Conservation (phyloP, 73 alveolate species). For the Uronychia setigera region DNA sequence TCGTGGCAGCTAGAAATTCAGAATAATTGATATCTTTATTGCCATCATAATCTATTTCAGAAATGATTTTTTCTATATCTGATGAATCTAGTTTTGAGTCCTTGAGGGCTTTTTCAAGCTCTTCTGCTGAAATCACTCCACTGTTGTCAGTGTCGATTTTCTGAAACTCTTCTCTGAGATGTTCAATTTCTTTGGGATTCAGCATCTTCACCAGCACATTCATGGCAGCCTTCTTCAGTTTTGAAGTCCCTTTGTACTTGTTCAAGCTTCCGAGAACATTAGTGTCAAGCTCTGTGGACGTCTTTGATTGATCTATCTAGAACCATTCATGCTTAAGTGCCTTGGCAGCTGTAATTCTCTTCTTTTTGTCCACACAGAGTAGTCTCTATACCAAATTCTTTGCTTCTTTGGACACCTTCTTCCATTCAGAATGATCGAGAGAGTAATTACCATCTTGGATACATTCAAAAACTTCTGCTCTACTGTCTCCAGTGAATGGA, state of each 20-base stretch:
- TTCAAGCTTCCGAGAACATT: conserved; percentile 33
- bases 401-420: conserved; percentile 55
- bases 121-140: conserved; percentile 88
- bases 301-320: neutral
- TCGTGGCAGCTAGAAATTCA: conserved; percentile 75
- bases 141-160: conserved; percentile 86
- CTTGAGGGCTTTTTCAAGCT: conserved; percentile 72
- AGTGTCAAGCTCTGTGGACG: neutral
- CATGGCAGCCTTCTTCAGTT: conserved; percentile 68
- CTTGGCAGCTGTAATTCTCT: conserved; percentile 60
- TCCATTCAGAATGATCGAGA: conserved; percentile 35
- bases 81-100: conserved; percentile 42
- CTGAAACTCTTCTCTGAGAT: conserved; percentile 73
- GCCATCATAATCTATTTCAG: conserved; percentile 46
- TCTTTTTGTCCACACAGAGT: conserved; percentile 40
- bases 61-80: conserved; percentile 70
- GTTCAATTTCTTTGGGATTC: conserved; percentile 74
- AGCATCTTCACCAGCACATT: conserved; percentile 60
- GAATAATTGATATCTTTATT: conserved; percentile 68
- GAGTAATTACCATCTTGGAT: conserved; percentile 8
- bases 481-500: conserved; percentile 21
- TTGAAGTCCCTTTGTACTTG: conserved; percentile 47
- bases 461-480: conserved; percentile 12
- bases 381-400: conserved; percentile 59
- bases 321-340: conserved; percentile 72